Evolutionary conservation across 75 land plant genomes (phyloP).

Genomic region (Cryptomeria japonica): DNA sequence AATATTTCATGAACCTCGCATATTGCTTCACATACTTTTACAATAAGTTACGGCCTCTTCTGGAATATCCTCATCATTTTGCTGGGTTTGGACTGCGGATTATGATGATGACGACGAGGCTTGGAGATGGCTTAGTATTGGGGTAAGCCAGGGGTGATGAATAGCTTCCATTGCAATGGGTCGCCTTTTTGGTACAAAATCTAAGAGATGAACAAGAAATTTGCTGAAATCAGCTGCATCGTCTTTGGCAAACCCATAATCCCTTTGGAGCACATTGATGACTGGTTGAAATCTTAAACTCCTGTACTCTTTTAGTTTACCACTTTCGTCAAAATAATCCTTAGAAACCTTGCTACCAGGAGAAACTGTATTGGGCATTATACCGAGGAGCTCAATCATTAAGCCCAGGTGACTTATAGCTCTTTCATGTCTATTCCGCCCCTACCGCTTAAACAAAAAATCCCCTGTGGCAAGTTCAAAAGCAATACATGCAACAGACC

Average conservation of each 20-base stretch:
- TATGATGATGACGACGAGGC: not conserved
- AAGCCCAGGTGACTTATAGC: conserved; percentile 69
- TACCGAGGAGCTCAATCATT: conserved; percentile 85
- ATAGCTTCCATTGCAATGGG: conserved; percentile 69
- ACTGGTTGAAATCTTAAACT: conserved; percentile 64
- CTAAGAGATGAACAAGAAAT: conserved; percentile 71
- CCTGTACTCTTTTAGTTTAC: conserved; percentile 70
- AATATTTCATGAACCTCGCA: too few relatives aligned
- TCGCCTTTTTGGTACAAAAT: conserved; percentile 74
- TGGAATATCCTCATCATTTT: too few relatives aligned
- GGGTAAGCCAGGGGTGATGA: conserved; percentile 68
- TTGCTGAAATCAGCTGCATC: conserved; percentile 73
- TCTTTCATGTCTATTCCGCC: conserved; percentile 1
- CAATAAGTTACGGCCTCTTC: conserved; percentile 10
- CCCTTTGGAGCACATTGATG: conserved; percentile 55
- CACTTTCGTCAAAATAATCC: conserved; percentile 69
- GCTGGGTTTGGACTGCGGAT: too few relatives aligned
- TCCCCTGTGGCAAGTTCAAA: too few relatives aligned
- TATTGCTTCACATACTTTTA: too few relatives aligned
- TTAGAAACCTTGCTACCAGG: conserved; percentile 63
- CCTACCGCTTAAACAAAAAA: conserved; percentile 64
- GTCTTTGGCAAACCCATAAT: conserved; percentile 59
- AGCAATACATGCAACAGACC: conserved; percentile 58
- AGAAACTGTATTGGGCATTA: conserved; percentile 75
- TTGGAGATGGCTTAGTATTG: conserved; percentile 9